Percentiles rank a stretch among this genome's conserved stretches.
phyloP scores from a whole-genome alignment of 345 rosid genomes.

The Kernera saxatilis region DNA sequence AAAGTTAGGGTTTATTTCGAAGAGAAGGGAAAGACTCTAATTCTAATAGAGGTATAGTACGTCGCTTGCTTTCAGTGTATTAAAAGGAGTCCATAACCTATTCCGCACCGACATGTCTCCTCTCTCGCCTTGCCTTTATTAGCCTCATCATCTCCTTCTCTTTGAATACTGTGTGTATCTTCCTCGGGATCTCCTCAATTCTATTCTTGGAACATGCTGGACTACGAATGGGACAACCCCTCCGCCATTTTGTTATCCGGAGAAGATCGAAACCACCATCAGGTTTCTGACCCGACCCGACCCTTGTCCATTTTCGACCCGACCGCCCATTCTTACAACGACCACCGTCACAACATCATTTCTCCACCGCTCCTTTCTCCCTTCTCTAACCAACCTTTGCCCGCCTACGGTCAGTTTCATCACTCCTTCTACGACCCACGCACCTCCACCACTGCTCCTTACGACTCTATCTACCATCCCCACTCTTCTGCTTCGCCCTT shows the following conservation, averaged over 20 bases:
- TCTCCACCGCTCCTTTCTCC: slow-evolving; percentile 26
- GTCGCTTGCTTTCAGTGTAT: slow-evolving; percentile 27
- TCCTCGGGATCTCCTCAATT: slow-evolving; percentile 29
- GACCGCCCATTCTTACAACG: slow-evolving; percentile 25
- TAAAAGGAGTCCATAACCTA: slow-evolving; percentile 31
- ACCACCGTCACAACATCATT: slow-evolving; percentile 26
- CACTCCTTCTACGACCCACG: slow-evolving; percentile 49
- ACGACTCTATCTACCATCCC: slow-evolving; percentile 30
- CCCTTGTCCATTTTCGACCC: slow-evolving; percentile 37
- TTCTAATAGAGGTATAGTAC: slow-evolving; percentile 27
- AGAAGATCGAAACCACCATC: slow-evolving; percentile 31
- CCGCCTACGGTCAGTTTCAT: slow-evolving; percentile 29
- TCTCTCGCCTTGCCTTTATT: slow-evolving; percentile 16
- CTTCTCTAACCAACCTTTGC: slow-evolving; percentile 19
- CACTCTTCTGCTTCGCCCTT: slow-evolving; percentile 26
- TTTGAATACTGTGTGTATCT: too few relatives aligned
- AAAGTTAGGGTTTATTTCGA: slow-evolving; percentile 34
- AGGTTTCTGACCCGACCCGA: slow-evolving; percentile 47
- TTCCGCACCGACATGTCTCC: slow-evolving; percentile 58
- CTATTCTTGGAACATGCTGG: slow-evolving; percentile 49
- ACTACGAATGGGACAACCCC: slow-evolving; percentile 83
- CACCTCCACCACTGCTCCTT: slow-evolving; percentile 16
- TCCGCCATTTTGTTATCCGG: slow-evolving; percentile 41
- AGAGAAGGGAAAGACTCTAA: slow-evolving; percentile 24
- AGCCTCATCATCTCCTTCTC: not conserved